These are phyloP conservation scores for Lentinula guzmanii DNA, from an alignment of 768 basidiomycete species.

Conservation along the genomic window DNA sequence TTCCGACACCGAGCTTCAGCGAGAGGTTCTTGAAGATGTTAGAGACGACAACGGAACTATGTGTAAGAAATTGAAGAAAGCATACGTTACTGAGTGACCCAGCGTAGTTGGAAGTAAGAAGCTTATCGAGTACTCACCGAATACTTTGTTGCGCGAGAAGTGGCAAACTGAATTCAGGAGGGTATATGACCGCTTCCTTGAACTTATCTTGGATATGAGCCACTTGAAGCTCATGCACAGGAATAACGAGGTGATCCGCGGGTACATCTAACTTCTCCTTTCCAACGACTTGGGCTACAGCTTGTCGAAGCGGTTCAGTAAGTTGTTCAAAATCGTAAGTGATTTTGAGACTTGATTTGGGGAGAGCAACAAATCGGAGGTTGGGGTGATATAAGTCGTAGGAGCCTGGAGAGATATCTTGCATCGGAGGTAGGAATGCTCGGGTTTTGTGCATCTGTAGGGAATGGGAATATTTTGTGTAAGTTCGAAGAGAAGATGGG, in stretches of 20 bases:
- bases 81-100: no score
- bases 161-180: conserved; percentile 34
- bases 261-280: conserved; percentile 22
- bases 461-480: background rate
- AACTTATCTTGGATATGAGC: conserved; percentile 46
- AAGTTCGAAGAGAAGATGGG: background rate
- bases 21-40: conserved; percentile 37
- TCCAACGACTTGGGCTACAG: conserved; percentile 32
- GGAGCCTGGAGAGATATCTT: conserved; percentile 35
- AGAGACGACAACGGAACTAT: conserved; percentile 49
- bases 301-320: conserved; percentile 31
- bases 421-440: conserved; percentile 43
- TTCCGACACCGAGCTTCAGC: conserved; percentile 49
- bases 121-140: conserved; percentile 24
- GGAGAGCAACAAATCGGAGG: conserved; percentile 42
- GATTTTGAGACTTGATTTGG: conserved; percentile 34
- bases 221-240: conserved; percentile 52
- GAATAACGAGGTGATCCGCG: conserved; percentile 34
- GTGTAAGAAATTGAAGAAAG: no score
- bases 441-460: conserved; percentile 56
- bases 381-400: conserved; percentile 45
- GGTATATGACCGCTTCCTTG: conserved; percentile 30
- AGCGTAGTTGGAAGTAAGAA: background rate
- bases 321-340: conserved; percentile 47
- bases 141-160: conserved; percentile 49